phyloP scores from a whole-genome alignment of 2,329 filamentous ascomycete species.

The Colletotrichum godetiae region DNA sequence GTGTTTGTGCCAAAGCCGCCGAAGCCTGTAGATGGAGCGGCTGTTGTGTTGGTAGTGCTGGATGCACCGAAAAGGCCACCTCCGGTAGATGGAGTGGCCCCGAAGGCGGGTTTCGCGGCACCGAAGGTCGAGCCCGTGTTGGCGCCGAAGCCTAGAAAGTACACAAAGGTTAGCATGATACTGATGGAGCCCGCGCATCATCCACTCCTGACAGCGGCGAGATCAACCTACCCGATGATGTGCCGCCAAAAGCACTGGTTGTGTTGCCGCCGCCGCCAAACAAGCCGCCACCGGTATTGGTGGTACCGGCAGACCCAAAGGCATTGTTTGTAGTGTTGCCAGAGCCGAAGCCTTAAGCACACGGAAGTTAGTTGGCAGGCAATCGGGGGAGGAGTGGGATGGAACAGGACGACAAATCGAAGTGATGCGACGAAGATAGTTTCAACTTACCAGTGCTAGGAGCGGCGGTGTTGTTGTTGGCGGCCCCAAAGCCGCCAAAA shows the following conservation, averaged over 20 bases:
- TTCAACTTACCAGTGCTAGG: conserved; percentile 62
- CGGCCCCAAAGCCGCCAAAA: conserved; percentile 70
- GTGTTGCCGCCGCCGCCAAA: conserved; percentile 29
- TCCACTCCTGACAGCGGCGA: not conserved
- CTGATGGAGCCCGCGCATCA: not conserved
- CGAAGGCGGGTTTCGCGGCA: conserved; percentile 40
- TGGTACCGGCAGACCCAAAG: conserved; percentile 56
- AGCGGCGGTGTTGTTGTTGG: conserved; percentile 45
- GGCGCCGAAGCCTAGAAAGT: conserved; percentile 45
- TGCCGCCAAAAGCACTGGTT: conserved; percentile 24
- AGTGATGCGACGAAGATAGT: conserved; percentile 7
- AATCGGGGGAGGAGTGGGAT: conserved; percentile 16
- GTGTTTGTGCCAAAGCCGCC: conserved; percentile 54
- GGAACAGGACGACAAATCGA: not conserved
- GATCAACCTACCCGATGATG: conserved; percentile 25
- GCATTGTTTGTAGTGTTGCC: conserved; percentile 48
- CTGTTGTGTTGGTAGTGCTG: conserved; percentile 47
- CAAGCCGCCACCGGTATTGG: conserved; percentile 47
- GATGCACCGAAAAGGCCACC: conserved; percentile 60
- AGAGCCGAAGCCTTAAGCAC: conserved; percentile 51
- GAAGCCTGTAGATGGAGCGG: conserved; percentile 48
- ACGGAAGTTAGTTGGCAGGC: conserved; percentile 24
- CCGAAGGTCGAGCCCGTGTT: conserved; percentile 51
- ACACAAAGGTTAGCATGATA: not conserved
- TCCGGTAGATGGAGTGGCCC: conserved; percentile 42